phyloP scores from a whole-genome alignment of 2,329 filamentous ascomycete species.

The Xylariaceae sp. region DNA sequence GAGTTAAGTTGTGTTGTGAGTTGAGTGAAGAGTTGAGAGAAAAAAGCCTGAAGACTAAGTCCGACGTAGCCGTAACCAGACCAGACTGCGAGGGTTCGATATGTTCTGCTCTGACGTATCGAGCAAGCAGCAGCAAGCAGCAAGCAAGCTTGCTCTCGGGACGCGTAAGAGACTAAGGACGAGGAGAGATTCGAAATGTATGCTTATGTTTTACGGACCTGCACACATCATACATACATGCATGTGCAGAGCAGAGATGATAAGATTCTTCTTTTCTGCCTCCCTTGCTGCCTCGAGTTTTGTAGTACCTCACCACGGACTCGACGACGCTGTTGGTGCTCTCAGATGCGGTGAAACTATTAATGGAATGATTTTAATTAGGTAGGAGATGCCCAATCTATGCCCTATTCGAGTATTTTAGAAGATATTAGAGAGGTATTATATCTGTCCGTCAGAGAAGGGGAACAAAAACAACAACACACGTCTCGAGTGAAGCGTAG shows the following conservation, averaged over 20 bases:
- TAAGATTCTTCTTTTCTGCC: not conserved
- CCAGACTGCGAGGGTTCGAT: no score
- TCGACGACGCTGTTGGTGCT: not conserved
- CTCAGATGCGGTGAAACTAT: not conserved
- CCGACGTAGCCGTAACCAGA: not conserved
- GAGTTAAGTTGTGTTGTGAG: not conserved
- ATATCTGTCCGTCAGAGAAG: no score
- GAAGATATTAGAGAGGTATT: not conserved
- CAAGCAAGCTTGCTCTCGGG: not conserved
- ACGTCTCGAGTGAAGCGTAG: not conserved
- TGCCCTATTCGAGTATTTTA: constrained; percentile 7
- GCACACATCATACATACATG: not conserved
- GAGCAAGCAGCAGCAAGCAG: not conserved
- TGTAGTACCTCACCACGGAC: not conserved
- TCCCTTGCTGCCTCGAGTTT: not conserved
- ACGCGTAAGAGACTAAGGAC: no score
- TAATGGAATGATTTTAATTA: not conserved
- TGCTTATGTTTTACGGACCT: not conserved
- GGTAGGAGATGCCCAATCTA: not conserved
- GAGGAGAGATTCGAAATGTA: not conserved
- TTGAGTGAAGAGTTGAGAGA: not conserved
- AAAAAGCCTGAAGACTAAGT: not conserved
- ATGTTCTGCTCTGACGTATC: not conserved
- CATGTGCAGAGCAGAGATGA: not conserved
- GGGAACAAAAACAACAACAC: not conserved